A percentile compares a stretch with the other conserved stretches of the same genome.
These are phyloP conservation scores for Vaccinium myrtillus DNA, from an alignment of 148 eudicot genomes.

Conservation along the genomic window DNA sequence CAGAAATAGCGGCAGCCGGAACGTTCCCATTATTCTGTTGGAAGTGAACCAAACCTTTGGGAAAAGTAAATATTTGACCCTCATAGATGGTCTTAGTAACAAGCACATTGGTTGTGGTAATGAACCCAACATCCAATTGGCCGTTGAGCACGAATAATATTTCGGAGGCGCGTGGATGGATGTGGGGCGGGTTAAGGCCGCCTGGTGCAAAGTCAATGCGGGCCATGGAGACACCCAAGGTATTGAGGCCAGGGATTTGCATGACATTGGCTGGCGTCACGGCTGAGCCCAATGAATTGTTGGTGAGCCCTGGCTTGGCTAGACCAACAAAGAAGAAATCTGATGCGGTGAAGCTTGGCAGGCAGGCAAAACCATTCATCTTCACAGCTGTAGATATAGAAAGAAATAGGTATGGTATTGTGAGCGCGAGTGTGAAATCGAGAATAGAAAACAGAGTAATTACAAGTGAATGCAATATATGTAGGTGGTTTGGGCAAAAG, in stretches of 20 bases:
- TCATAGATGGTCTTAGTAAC: constrained; percentile 29
- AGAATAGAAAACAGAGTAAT: no score
- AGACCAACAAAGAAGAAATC: constrained; percentile 37
- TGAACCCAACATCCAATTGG: not conserved
- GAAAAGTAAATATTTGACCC: constrained; percentile 39
- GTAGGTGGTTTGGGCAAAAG: no score
- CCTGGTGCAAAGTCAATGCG: constrained; percentile 47
- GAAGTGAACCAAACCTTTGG: constrained; percentile 39
- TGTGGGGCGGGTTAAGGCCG: constrained; percentile 46
- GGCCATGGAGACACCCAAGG: constrained; percentile 43
- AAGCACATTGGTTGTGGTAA: constrained; percentile 38
- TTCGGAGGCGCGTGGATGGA: constrained; percentile 54
- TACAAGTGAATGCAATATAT: not conserved
- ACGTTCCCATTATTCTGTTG: constrained; percentile 32
- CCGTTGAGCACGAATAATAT: constrained; percentile 39
- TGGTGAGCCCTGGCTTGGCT: constrained; percentile 27
- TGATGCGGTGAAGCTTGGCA: constrained; percentile 14
- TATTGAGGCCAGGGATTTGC: constrained; percentile 47
- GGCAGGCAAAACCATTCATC: constrained; percentile 40
- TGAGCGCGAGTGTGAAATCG: not conserved
- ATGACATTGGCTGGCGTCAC: constrained; percentile 38
- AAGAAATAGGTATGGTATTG: no score
- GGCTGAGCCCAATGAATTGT: constrained; percentile 26
- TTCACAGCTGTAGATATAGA: constrained; percentile 6
- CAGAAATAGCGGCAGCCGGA: constrained; percentile 29